Percentiles rank a stretch among this genome's conserved stretches.
phyloP scores from a whole-genome alignment of 2,329 filamentous ascomycete species.

The Cercospora sp. region DNA sequence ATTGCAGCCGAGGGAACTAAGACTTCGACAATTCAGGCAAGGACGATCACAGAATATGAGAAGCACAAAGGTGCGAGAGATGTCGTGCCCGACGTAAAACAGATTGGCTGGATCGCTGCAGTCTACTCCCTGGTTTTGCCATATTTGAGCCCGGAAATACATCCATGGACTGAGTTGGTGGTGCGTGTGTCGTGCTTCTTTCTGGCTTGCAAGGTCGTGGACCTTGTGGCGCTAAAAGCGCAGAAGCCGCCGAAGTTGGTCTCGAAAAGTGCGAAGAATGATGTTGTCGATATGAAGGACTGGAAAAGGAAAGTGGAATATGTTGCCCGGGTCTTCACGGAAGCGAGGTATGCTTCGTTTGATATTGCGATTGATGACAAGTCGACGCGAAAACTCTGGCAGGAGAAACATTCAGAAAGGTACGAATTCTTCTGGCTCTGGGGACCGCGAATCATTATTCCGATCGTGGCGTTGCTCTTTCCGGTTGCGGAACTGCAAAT shows the following conservation, averaged over 20 bases:
- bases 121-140: slow-evolving; percentile 3
- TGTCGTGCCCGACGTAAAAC: slow-evolving; percentile 1
- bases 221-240: slow-evolving; percentile 2
- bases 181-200: slow-evolving; percentile 9
- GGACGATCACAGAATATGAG: slow-evolving; percentile 3
- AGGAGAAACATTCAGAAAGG: not conserved
- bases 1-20: slow-evolving; percentile 2
- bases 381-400: not conserved
- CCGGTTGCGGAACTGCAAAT: slow-evolving; percentile 11
- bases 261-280: too few relatives aligned
- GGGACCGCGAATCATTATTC: not conserved
- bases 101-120: not conserved
- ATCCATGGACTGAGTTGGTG: not conserved
- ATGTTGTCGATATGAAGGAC: not conserved
- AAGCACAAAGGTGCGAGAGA: slow-evolving; percentile 4
- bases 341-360: slow-evolving; percentile 14
- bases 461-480: not conserved
- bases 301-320: slow-evolving; percentile 8
- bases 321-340: not conserved
- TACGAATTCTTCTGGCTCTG: not conserved
- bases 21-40: not conserved
- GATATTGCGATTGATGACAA: slow-evolving; percentile 9
- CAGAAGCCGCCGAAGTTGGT: not conserved
- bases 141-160: not conserved
- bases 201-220: slow-evolving; percentile 11